phyloP scores from a whole-genome alignment of 148 eudicot genomes.

The Nyssa sinensis region DNA sequence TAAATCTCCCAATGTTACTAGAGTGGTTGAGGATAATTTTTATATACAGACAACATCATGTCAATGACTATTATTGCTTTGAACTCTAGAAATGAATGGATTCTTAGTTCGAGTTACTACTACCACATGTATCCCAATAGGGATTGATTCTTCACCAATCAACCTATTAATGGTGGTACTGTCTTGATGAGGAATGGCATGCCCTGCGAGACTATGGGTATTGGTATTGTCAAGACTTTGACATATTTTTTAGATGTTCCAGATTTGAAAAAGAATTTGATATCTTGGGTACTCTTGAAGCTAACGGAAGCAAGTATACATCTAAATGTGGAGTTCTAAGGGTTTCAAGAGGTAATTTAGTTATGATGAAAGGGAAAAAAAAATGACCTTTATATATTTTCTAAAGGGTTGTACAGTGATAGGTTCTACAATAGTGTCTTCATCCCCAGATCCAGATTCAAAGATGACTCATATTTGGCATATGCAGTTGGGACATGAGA shows the following conservation, averaged over 20 bases:
- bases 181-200: constrained; percentile 2
- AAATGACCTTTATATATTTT: neutral
- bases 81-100: neutral
- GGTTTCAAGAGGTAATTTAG: neutral
- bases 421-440: neutral
- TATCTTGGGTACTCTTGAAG: neutral
- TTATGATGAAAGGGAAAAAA: neutral
- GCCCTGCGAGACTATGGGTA: neutral
- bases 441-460: neutral
- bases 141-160: neutral
- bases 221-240: neutral
- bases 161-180: neutral
- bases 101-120: neutral
- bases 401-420: neutral
- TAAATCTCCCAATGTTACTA: neutral
- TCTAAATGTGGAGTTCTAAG: neutral
- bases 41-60: neutral
- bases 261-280: constrained; percentile 11
- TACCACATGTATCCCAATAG: constrained; percentile 2
- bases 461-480: constrained; percentile 3
- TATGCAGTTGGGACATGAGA: constrained; percentile 10
- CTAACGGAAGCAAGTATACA: neutral
- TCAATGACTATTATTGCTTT: no score
- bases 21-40: neutral
- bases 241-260: neutral